These are phyloP conservation scores for Beauveria caledonica DNA, from an alignment of 2,329 filamentous ascomycete species.

Conservation along the genomic window DNA sequence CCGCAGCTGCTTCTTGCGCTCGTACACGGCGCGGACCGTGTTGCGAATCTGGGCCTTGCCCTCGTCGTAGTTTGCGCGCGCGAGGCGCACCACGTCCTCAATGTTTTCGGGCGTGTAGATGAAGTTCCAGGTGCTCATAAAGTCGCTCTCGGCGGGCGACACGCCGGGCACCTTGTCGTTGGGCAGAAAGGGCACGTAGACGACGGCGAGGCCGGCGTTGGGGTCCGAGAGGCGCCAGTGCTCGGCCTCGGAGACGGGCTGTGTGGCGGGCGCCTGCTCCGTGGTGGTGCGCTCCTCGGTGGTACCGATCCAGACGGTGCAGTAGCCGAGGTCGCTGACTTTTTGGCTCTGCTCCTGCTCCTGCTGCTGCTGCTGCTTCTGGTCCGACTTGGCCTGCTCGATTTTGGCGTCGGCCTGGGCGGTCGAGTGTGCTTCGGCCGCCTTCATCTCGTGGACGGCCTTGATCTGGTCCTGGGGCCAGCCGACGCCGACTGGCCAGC, in stretches of 20 bases:
- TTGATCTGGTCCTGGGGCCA: constrained; percentile 64
- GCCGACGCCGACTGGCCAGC: constrained; percentile 90
- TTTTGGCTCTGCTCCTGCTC: constrained; percentile 24
- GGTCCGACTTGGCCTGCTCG: constrained; percentile 46
- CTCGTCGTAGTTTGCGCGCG: constrained; percentile 78
- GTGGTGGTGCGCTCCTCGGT: constrained; percentile 61
- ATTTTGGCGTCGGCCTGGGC: constrained; percentile 57
- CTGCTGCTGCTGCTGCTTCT: constrained; percentile 20
- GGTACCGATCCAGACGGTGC: constrained; percentile 89
- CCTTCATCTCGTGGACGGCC: constrained; percentile 45
- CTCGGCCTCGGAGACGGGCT: constrained; percentile 52
- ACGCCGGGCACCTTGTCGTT: constrained; percentile 74
- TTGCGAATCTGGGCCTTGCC: constrained; percentile 69
- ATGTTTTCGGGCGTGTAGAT: constrained; percentile 88
- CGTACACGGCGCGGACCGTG: constrained; percentile 82
- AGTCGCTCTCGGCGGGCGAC: constrained; percentile 76
- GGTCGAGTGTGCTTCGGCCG: constrained; percentile 52
- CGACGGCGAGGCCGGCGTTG: constrained; percentile 75
- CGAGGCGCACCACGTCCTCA: constrained; percentile 73
- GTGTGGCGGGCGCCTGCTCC: constrained; percentile 42
- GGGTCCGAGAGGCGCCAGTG: constrained; percentile 61
- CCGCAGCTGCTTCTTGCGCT: constrained; percentile 71
- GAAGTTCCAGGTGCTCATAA: constrained; percentile 96
- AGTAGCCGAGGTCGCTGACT: constrained; percentile 68
- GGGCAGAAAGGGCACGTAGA: constrained; percentile 83